Base-by-base conservation (phyloP, 306 rosid genomes). In the barrel medic (Medicago truncatula) region DNA sequence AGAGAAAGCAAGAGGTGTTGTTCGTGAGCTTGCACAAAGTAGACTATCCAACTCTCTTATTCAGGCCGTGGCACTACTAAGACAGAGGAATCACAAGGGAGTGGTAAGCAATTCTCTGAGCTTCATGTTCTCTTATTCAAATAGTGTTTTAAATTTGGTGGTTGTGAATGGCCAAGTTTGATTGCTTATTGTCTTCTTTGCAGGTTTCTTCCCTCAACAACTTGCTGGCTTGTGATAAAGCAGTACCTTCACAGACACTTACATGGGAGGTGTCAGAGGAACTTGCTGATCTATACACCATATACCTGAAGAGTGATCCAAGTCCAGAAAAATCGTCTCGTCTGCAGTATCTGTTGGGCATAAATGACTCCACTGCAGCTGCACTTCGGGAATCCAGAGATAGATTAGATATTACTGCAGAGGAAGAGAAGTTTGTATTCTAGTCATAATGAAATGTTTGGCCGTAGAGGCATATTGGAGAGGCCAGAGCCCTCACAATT, bases 391-490 rank as follows among this genome's bases (percentile, higher is more conserved):
- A 95, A 73, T 78, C 53, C 65, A 97, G 93, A 54, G 98, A 92
- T 82, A 77, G 86, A 78, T 82, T 86, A 50, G 77, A 74, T 34
- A 9, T 91, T 67, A 75, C 80, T 2, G 86, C 87, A 1, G 99
- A 86, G 85, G 98, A 91, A 83, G 97, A 92, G 71, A 86, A 92
- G 59, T 95, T 95, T 79, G 98, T 89, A 21, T 95, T 95, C 81
- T 95, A 90, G 67, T 60, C 74, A 71, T 60, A 18, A 61, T 73
- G 20, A 70, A 68, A 31, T 28, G 63, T 59, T 77, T 70, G 84
- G 66, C 78, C 46, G 69, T 53, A 77, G 86, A 34, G 43, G 84
- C 83, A 67, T 73, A 61, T 50, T 67, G 68, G 73, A 78, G 76
- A 28, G 76, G 38, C 34, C 34, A 40, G 17, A 68, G 47, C 39